A percentile compares a stretch with the other conserved stretches of the same genome.
Conservation (phyloP, 345 rosid species). For the Syzygium aqueum region DNA sequence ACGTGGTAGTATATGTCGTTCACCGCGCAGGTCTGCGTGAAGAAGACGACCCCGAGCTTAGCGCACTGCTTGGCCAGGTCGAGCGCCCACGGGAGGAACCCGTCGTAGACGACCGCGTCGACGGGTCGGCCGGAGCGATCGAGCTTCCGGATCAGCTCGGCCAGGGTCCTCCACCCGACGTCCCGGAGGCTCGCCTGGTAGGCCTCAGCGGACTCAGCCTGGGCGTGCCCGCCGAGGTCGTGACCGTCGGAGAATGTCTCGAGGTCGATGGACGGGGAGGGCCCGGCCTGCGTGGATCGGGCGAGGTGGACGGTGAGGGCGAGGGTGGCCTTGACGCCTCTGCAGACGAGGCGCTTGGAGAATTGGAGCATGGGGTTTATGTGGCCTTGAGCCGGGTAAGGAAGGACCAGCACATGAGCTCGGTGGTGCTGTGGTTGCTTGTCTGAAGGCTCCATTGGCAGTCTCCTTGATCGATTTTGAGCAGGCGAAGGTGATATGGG, state of each 20-base stretch:
- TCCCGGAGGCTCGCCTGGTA: background rate
- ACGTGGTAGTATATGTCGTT: slow-evolving; percentile 15
- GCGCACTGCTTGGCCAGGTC: slow-evolving; percentile 30
- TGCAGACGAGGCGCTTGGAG: slow-evolving; percentile 17
- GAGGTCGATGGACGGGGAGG: background rate
- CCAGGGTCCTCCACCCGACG: slow-evolving; percentile 17
- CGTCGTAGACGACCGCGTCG: slow-evolving; percentile 17
- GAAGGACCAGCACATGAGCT: slow-evolving; percentile 19
- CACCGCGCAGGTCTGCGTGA: slow-evolving; percentile 32
- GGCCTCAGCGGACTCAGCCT: slow-evolving; percentile 3
- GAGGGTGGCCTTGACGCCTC: slow-evolving; percentile 17
- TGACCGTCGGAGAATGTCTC: slow-evolving; percentile 38
- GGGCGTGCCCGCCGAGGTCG: slow-evolving; percentile 9
- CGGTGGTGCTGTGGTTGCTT: background rate
- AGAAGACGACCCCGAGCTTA: slow-evolving; percentile 14
- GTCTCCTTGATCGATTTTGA: background rate
- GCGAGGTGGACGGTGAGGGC: slow-evolving; percentile 7
- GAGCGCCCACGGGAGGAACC: slow-evolving; percentile 27
- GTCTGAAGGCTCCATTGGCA: background rate
- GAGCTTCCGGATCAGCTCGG: slow-evolving; percentile 7
- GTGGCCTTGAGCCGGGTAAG: slow-evolving; percentile 28
- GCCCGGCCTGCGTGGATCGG: slow-evolving; percentile 1
- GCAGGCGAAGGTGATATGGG: background rate
- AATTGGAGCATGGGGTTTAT: slow-evolving; percentile 33
- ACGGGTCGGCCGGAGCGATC: background rate